Evolutionary conservation across 495 filamentous ascomycete genomes (phyloP), one percentile per base, ranked within the genome.

Genomic region (Cudoniella acicularis): DNA sequence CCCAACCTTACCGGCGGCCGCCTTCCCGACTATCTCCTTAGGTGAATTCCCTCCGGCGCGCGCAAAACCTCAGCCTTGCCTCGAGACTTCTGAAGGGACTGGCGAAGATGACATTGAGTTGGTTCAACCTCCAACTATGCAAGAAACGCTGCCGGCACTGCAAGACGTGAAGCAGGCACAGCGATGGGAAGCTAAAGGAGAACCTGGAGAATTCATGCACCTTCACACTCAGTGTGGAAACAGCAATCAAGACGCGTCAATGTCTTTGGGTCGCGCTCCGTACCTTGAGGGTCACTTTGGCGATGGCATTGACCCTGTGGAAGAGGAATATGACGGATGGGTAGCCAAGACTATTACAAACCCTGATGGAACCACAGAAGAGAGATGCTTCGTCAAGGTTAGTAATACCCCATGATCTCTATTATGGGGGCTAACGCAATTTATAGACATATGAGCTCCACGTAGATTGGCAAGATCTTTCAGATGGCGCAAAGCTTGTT

Each of bases 401-500:
- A 42, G 52, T 54, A 13, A 13, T 3, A 2, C 2, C 20, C 30
- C 30, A 3, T 41, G 10, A 3, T 3, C 20, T 54, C 4, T 13
- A 18, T 22, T 42, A 6, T 17, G 10, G 13, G 10, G 3, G 24
- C 20, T 23, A 6, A 26, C 40, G 1, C 24, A n/a, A n/a, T 17
- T 30, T 4, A 13, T 24, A 50, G 36, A 41, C 17, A 26, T 54
- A 43, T 27, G 27, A 21, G 2, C 23, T 10, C 2, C 61, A 21
- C 11, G 17, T 25, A 17, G 11, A 48, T 1, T 64, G 62, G 62
- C n/a, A 27, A 4, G 57, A 60, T 17, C 42, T 64, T n/a, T 52
- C 51, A 18, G 57, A 64, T 10, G 49, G 47, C 13, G 52, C 53
- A 17, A 56, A 61, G 36, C n/a, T 61, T 3, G 22, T 57, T 2